Evolutionary conservation across 371 early-diverging fungal genomes (phyloP), one percentile per base, ranked within the genome.

Genomic region (Apophysomyces trapeziformis): DNA sequence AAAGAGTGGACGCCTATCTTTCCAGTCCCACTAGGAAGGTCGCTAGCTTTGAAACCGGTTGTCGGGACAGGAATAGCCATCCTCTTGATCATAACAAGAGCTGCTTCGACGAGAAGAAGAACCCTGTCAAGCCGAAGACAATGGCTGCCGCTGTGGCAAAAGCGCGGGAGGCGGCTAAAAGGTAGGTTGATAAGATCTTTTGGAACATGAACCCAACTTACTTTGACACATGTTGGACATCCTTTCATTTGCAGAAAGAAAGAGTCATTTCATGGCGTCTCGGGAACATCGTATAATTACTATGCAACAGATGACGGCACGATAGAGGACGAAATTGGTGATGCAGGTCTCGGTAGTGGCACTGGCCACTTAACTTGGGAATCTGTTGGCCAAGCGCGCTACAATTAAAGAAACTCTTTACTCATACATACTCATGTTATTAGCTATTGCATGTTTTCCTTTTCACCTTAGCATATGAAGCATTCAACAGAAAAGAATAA

Each of bases 301-400:
- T 50, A 50, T 50, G 54, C 16, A 18, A 21, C 21, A 1, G 21
- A 50, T 50, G 54, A 50, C 54, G 16, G 54, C 21, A 50, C 54
- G 9, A 50, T 50, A 9, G 54, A 50, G 21, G 54, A 50, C 7
- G 54, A 50, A 21, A 21, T 50, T 18, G 54, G 16, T 6, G 54
- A 50, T 50, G 54, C 54, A 50, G 54, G 54, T 4, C 21, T 50
- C 9, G 54, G 32, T 4, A 21, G 21, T 50, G 54, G 54, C 21
- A 50, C 54, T 50, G 54, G 54, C n/a, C 54, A 50, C 16, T 26
- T 50, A 8, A 18, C 54, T 21, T 50, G 54, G 54, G 54, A 50
- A 50, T 50, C 54, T 16, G 54, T 50, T 50, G 54, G 54, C 4
- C 54, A 50, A 21, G 54, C 54, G 7, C 54, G 54, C 8, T 50